These are phyloP conservation scores for Cryptococcus sp. DNA, from an alignment of 1,284 basidiomycete genomes.

Conservation along the genomic window DNA sequence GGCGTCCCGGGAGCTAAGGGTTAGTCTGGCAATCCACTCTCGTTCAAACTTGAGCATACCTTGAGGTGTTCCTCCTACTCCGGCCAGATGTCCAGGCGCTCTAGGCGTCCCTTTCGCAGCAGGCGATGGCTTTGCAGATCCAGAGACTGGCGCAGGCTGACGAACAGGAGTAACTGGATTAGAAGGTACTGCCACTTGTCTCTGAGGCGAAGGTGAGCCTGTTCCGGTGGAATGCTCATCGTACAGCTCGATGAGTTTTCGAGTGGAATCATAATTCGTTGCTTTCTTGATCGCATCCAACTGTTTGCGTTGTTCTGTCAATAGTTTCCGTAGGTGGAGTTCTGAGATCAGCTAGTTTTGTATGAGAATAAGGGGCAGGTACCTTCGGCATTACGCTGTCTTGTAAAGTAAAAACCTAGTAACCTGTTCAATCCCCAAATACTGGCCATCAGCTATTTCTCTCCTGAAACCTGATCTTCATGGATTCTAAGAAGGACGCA, in stretches of 20 bases:
- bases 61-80: constrained; percentile 34
- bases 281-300: constrained; percentile 97
- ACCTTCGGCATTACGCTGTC: constrained; percentile 84
- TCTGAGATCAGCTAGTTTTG: constrained; percentile 54
- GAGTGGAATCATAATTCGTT: constrained; percentile 90
- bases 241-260: constrained; percentile 84
- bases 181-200: constrained; percentile 5
- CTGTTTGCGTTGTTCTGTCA: constrained; percentile 76
- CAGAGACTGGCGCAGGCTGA: background rate
- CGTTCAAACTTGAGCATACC: constrained; percentile 21
- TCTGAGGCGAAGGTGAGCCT: constrained; percentile 29
- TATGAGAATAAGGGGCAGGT: constrained; percentile 31
- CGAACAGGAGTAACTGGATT: constrained; percentile 8
- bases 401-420: constrained; percentile 79
- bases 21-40: too few relatives aligned
- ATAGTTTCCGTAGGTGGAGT: constrained; percentile 67
- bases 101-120: constrained; percentile 27
- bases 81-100: constrained; percentile 38
- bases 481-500: constrained; percentile 50
- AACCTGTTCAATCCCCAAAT: constrained; percentile 77
- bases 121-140: background rate
- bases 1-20: background rate
- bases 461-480: too few relatives aligned
- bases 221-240: constrained; percentile 55
- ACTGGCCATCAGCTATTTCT: constrained; percentile 51